These are phyloP conservation scores for Chalciporus sp. DNA, from an alignment of 1,284 basidiomycete species.

Conservation along the genomic window DNA sequence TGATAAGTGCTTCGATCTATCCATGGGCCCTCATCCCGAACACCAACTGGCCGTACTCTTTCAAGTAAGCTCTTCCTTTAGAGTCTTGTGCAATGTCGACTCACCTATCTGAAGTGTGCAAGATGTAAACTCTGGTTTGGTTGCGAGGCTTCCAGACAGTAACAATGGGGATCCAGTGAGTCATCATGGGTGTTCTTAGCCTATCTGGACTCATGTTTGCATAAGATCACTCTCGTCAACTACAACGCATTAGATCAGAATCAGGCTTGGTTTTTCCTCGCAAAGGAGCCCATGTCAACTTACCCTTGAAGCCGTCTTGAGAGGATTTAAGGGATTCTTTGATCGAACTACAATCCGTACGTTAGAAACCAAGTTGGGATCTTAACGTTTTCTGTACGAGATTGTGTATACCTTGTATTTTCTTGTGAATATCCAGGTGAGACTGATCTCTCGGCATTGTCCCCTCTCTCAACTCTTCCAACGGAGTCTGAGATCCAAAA, in stretches of 20 bases:
- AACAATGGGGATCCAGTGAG: background rate
- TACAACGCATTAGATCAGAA: background rate
- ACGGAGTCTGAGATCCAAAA: too few relatives aligned
- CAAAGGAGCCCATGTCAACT: constrained; percentile 2
- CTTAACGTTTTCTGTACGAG: too few relatives aligned
- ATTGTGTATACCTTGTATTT: too few relatives aligned
- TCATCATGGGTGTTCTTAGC: background rate
- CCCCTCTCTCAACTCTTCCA: too few relatives aligned
- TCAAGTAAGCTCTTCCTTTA: background rate
- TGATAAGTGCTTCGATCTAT: constrained; percentile 3
- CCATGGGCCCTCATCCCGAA: constrained; percentile 1
- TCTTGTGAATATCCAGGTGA: too few relatives aligned
- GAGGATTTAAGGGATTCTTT: too few relatives aligned
- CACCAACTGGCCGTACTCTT: constrained; percentile 2
- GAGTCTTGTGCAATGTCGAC: background rate
- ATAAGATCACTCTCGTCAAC: background rate
- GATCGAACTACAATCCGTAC: too few relatives aligned
- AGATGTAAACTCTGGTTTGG: constrained; percentile 2
- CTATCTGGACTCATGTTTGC: background rate
- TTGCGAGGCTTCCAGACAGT: background rate
- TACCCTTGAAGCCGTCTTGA: too few relatives aligned
- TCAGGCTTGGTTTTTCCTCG: constrained; percentile 9
- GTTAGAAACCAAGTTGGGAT: too few relatives aligned
- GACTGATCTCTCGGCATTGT: too few relatives aligned
- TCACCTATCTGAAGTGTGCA: background rate